Evolutionary conservation across 176 grass and related monocot genomes (phyloP), one percentile per base, ranked within the genome.

Genomic region (Raddia distichophylla): DNA sequence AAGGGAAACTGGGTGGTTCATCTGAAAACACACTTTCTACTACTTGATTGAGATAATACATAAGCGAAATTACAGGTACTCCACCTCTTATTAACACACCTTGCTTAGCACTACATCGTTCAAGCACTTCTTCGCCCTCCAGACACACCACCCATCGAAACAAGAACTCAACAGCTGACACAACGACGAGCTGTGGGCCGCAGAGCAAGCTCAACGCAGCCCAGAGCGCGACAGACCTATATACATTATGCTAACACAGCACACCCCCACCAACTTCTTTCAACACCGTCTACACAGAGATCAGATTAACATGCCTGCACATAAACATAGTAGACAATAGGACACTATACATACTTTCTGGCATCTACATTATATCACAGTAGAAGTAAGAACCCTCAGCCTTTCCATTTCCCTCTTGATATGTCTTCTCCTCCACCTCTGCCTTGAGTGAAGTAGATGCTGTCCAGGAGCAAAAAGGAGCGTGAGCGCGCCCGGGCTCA

Each of bases 331-430:
- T 65, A 44, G 22, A 84, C 62, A 10, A 10, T 6, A 33, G 18
- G 71, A 44, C 56, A 58, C 69, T 10, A 67, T 32, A 60, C 22
- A 33, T 68, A 70, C 18, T 8, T 56, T 48, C 13, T 15, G 3
- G 50, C 73, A 83, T 80, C 89, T 84, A 80, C 76, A 58, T 65
- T 57, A 77, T 77, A 86, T 71, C 78, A 83, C 75, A 68, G 44
- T 52, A 78, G 63, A 64, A 70, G 72, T 44, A 83, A 64, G 60
- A 75, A 33, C 51, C 52, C 1, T 8, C 13, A 0, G 20, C 8
- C 76, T 60, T 15, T 86, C 43, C 52, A 17, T 65, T 80, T 50
- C 49, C 42, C 34, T 80, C 48, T 65, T 37, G 77, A 82, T 80
- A 15, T 42, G 47, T 52, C 62, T 42, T 61, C 62, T 80, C 63